Evolutionary conservation across 2,329 filamentous ascomycete genomes (phyloP).

Genomic region (Clarireedia monteithiana): DNA sequence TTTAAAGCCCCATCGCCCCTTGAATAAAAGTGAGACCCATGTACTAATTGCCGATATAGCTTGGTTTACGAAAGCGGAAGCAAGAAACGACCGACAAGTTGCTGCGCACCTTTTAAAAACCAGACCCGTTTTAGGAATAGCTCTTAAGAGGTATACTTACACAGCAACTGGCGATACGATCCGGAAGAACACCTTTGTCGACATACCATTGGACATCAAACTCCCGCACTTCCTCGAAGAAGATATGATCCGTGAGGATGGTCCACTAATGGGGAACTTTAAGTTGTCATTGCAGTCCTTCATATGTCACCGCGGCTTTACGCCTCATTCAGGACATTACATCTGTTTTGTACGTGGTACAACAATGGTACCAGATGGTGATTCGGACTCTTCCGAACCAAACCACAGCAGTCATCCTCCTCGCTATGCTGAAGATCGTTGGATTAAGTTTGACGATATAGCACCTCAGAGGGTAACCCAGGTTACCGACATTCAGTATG

Average conservation of each 20-base stretch:
- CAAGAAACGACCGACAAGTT: slow-evolving; percentile 66
- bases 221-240: slow-evolving; percentile 90
- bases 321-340: slow-evolving; percentile 85
- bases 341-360: slow-evolving; percentile 75
- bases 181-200: slow-evolving; percentile 74
- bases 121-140: slow-evolving; percentile 83
- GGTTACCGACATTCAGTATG: slow-evolving; percentile 64
- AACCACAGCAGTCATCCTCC: slow-evolving; percentile 42
- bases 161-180: slow-evolving; percentile 58
- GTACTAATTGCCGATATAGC: slow-evolving; percentile 44
- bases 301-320: slow-evolving; percentile 83
- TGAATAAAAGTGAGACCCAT: slow-evolving; percentile 2
- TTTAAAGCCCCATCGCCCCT: slow-evolving; percentile 13
- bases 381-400: slow-evolving; percentile 43
- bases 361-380: slow-evolving; percentile 52
- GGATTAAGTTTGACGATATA: slow-evolving; percentile 94
- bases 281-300: slow-evolving; percentile 87
- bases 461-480: slow-evolving; percentile 59
- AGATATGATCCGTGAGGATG: slow-evolving; percentile 52
- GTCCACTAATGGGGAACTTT: slow-evolving; percentile 72
- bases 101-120: slow-evolving; percentile 79
- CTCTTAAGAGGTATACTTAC: slow-evolving; percentile 83
- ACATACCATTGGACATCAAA: slow-evolving; percentile 79
- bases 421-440: slow-evolving; percentile 64
- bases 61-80: slow-evolving; percentile 71